phyloP scores from a whole-genome alignment of 148 eudicot species.

The Agrostemma githago region DNA sequence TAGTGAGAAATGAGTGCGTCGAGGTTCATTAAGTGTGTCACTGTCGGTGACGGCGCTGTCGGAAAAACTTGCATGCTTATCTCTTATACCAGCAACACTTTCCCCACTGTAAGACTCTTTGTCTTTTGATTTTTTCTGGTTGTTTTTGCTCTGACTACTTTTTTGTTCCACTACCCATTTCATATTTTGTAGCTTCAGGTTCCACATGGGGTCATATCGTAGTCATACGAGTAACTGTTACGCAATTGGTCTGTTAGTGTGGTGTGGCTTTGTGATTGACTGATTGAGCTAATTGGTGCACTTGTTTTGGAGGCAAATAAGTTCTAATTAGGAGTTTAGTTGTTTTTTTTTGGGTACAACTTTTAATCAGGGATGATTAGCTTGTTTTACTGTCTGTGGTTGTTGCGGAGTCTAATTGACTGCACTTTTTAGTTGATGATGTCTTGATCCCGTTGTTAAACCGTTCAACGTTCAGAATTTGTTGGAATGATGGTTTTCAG shows the following conservation, averaged over 20 bases:
- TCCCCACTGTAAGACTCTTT: slow-evolving; percentile 39
- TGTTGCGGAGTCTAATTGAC: neutral
- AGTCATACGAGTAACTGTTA: no score
- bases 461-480: neutral
- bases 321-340: slow-evolving; percentile 15
- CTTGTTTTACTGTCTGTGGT: neutral
- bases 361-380: neutral
- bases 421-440: slow-evolving; percentile 1
- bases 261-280: slow-evolving; percentile 1
- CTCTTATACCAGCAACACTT: slow-evolving; percentile 46
- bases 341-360: neutral
- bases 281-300: slow-evolving; percentile 1
- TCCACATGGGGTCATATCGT: no score
- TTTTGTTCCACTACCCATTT: neutral
- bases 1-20: slow-evolving; percentile 36
- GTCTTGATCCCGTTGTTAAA: slow-evolving; percentile 10
- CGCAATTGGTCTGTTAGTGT: neutral
- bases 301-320: neutral
- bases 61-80: slow-evolving; percentile 39
- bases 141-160: neutral
- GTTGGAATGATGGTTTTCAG: neutral
- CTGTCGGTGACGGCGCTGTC: slow-evolving; percentile 36
- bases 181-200: neutral
- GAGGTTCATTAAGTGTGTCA: slow-evolving; percentile 35
- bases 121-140: slow-evolving; percentile 12